Evolutionary conservation across 352 stramenopile species (phyloP).

Genomic region (Phytopythium sindhum): DNA sequence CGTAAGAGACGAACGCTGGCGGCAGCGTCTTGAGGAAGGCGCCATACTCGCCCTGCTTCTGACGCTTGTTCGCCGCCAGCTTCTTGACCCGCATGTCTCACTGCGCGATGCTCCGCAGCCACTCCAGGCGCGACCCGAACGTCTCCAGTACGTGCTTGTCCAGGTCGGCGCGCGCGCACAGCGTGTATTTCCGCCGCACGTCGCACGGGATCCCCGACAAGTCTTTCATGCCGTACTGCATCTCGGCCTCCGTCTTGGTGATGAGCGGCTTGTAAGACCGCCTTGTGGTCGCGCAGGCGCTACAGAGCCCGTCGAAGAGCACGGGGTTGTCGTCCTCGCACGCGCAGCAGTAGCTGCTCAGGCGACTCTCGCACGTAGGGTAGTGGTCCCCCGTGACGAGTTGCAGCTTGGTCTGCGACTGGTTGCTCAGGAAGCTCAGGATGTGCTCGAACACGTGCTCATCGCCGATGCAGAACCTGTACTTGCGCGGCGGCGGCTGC

Average conservation of each 20-base stretch:
- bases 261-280: conserved; percentile 12
- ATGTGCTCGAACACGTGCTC: conserved; percentile 13
- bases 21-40: conserved; percentile 10
- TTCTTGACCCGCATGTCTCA: conserved; percentile 8
- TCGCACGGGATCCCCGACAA: conserved; percentile 9
- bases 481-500: background rate
- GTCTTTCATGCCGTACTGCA: conserved; percentile 13
- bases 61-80: conserved; percentile 4
- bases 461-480: conserved; percentile 18
- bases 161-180: conserved; percentile 14
- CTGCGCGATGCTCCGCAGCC: conserved; percentile 14
- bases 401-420: conserved; percentile 29
- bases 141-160: conserved; percentile 15
- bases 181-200: conserved; percentile 10
- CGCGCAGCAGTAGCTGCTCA: conserved; percentile 16
- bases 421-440: conserved; percentile 21
- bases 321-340: conserved; percentile 29
- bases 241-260: conserved; percentile 13
- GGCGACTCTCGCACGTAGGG: conserved; percentile 9
- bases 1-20: conserved; percentile 8
- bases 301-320: conserved; percentile 10
- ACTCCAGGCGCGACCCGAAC: conserved; percentile 17
- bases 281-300: conserved; percentile 6
- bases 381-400: conserved; percentile 18
- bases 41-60: conserved; percentile 8